Conservation (phyloP, 2,329 filamentous ascomycete species). For the Ascomycota sp. region DNA sequence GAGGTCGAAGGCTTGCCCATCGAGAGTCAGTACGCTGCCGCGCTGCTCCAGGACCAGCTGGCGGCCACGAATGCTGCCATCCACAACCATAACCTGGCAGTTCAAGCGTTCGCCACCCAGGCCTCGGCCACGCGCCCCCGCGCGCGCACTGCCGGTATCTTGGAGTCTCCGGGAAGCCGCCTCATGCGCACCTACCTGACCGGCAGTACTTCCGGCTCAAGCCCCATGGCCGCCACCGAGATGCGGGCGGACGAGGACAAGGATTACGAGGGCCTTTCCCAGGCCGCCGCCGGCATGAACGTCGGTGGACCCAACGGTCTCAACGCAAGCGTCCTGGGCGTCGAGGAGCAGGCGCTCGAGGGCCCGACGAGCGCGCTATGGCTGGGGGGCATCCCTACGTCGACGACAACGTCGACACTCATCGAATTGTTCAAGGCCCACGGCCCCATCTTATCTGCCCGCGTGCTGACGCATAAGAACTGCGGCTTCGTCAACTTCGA, state of each 20-base stretch:
- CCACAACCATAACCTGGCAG: constrained; percentile 78
- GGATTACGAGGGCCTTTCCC: constrained; percentile 61
- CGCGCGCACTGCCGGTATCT: constrained; percentile 75
- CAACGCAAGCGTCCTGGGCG: constrained; percentile 45
- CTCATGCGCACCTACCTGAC: constrained; percentile 55
- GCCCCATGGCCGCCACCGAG: constrained; percentile 57
- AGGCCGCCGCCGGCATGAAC: constrained; percentile 66
- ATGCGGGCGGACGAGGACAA: constrained; percentile 53
- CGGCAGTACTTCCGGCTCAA: constrained; percentile 49
- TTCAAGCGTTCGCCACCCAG: constrained; percentile 78
- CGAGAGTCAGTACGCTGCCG: constrained; percentile 39
- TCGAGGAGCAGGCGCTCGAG: constrained; percentile 64
- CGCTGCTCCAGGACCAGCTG: constrained; percentile 39
- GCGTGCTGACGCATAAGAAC: constrained; percentile 94
- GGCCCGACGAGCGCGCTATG: constrained; percentile 84
- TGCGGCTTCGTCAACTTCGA: constrained; percentile 98
- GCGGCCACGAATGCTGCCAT: constrained; percentile 51
- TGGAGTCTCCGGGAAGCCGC: constrained; percentile 55
- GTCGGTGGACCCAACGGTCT: constrained; percentile 45
- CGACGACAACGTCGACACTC: constrained; percentile 85
- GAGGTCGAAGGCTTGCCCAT: constrained; percentile 28
- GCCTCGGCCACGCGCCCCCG: constrained; percentile 65
- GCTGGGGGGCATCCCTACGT: constrained; percentile 94
- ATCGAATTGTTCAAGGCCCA: constrained; percentile 92
- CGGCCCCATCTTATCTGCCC: constrained; percentile 72